A percentile compares a stretch with the other conserved stretches of the same genome.
phyloP scores from a whole-genome alignment of 768 basidiomycete species.

The Omphalotus guepiniiformis region DNA sequence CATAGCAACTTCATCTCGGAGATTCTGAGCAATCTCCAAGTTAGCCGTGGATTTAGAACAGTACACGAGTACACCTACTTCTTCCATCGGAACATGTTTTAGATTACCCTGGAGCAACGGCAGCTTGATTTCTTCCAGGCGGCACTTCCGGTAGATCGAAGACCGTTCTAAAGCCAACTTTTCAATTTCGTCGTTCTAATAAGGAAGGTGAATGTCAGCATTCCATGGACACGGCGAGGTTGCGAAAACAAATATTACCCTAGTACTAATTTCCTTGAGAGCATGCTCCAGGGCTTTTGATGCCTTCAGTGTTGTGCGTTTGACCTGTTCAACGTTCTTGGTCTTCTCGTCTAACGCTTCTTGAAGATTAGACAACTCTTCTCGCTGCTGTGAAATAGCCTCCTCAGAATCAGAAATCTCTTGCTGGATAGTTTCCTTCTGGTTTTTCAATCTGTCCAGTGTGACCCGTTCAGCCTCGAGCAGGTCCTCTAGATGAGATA shows the following conservation, averaged over 20 bases:
- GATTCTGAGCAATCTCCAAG: slow-evolving; percentile 44
- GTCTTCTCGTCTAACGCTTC: slow-evolving; percentile 69
- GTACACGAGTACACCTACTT: slow-evolving; percentile 44
- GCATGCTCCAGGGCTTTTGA: slow-evolving; percentile 79
- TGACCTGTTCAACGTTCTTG: slow-evolving; percentile 70
- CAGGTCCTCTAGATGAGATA: slow-evolving; percentile 48
- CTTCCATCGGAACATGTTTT: slow-evolving; percentile 91
- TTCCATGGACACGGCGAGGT: too few relatives aligned
- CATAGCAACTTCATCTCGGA: slow-evolving; percentile 86
- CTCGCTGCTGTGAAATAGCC: slow-evolving; percentile 50
- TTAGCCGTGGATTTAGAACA: background rate
- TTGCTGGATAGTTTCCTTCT: slow-evolving; percentile 47
- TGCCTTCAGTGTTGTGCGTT: slow-evolving; percentile 64
- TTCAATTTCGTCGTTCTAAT: slow-evolving; percentile 86
- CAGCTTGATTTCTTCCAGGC: slow-evolving; percentile 86
- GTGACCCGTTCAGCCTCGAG: slow-evolving; percentile 50
- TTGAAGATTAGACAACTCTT: slow-evolving; percentile 57
- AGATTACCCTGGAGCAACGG: slow-evolving; percentile 75
- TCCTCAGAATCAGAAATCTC: slow-evolving; percentile 60
- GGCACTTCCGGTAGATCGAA: slow-evolving; percentile 84
- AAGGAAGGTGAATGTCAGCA: too few relatives aligned
- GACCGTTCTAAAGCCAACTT: slow-evolving; percentile 83
- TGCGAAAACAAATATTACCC: too few relatives aligned
- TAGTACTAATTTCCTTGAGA: slow-evolving; percentile 82
- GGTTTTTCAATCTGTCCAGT: slow-evolving; percentile 48